Evolutionary conservation across 371 early-diverging fungal genomes (phyloP), one percentile per base, ranked within the genome.

Genomic region (Coemansia sp.): DNA sequence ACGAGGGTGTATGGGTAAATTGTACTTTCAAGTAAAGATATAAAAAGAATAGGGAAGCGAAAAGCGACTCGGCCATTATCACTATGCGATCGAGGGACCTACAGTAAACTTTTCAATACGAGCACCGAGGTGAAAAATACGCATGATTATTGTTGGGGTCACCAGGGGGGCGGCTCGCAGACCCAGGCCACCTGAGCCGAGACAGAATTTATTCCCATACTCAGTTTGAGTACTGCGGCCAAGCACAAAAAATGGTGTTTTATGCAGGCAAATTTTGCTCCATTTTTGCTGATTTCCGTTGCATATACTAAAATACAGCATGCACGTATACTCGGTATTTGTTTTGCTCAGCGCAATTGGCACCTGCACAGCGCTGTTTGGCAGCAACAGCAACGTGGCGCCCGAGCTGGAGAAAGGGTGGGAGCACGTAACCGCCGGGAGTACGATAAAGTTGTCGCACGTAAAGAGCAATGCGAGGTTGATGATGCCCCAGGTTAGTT

Each of bases 401-500:
- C n/a, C 40, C 2, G 27, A 26, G 16, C 18, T 71, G 8, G 72
- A 70, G n/a, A 60, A 63, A 4, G 77, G 77, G 3, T 77, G 76
- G 76, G 69, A 74, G 56, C 29, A 59, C 47, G 77, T 77, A 1
- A 77, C 75, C 7, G n/a, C 47, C 1, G 77, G 77, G 16, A 73
- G 74, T 58, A 74, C 75, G 16, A 59, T 77, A 27, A 68, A 77
- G 53, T 69, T 77, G 11, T 39, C 63, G 6, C 76, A 77, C 45
- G 47, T 59, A n/a, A 73, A 72, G 45, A 48, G 69, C 14, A 54
- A 39, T 7, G 50, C 74, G 21, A 51, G 76, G 5, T 66, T 77
- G 22, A 66, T 59, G 18, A 66, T 77, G 50, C 77, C 77, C 13
- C 77, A 77, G 27, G 77, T 77, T 22, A 75, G 68, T 59, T 77